A percentile compares a stretch with the other conserved stretches of the same genome.
Conservation (phyloP, 1,139 yeast species). For the Sugiyamaella pinicola region DNA sequence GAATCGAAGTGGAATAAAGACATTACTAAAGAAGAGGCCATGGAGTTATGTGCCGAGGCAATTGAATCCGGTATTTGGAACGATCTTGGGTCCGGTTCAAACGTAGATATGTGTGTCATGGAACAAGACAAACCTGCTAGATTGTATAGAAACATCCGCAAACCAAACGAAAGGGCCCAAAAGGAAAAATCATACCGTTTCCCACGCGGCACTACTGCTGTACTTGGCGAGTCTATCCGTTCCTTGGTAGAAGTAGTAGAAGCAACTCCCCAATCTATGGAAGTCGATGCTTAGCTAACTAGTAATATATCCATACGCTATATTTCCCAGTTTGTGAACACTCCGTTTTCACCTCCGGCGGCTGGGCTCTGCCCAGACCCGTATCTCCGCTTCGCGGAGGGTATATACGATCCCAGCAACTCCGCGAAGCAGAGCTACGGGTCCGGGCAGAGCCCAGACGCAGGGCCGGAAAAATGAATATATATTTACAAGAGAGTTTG, state of each 20-base stretch:
- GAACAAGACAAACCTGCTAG: conserved; percentile 80
- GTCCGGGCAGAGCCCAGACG: conserved; percentile 17
- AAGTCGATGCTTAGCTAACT: conserved; percentile 66
- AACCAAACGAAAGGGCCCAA: conserved; percentile 83
- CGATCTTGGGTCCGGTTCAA: conserved; percentile 97
- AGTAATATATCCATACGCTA: neutral
- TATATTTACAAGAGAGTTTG: conserved; percentile 39
- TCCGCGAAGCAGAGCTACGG: conserved; percentile 5
- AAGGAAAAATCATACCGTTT: conserved; percentile 85
- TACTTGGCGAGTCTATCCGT: conserved; percentile 63
- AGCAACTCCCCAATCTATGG: conserved; percentile 60
- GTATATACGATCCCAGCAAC: neutral
- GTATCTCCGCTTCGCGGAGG: neutral
- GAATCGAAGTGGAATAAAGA: conserved; percentile 85
- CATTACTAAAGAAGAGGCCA: conserved; percentile 82
- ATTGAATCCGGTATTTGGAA: conserved; percentile 98
- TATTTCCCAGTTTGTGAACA: neutral
- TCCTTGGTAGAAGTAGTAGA: conserved; percentile 74
- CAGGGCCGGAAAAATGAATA: conserved; percentile 2
- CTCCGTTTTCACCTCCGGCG: neutral
- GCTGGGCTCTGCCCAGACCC: neutral
- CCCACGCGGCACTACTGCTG: conserved; percentile 88
- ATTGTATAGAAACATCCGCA: conserved; percentile 79
- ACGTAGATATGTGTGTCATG: conserved; percentile 96
- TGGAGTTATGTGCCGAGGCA: conserved; percentile 86